Conservation (phyloP, 2,329 filamentous ascomycete species). For the Xylariaceae sp. region DNA sequence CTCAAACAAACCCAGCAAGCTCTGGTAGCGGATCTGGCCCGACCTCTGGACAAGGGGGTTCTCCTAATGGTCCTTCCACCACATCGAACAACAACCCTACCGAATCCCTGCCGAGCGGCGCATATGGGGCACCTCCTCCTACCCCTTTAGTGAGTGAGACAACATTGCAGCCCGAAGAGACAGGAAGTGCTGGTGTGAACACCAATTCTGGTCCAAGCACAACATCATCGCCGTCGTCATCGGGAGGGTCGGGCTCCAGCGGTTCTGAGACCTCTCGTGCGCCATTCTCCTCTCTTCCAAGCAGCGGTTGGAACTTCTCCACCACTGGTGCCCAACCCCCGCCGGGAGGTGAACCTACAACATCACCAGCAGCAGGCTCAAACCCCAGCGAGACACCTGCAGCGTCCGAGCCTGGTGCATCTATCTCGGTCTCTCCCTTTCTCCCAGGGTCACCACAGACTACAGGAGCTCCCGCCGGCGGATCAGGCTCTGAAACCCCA, state of each 20-base stretch:
- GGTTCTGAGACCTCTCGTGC: conserved; percentile 17
- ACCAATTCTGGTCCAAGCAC: conserved; percentile 10
- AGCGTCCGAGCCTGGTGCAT: conserved; percentile 6
- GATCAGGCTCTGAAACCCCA: conserved; percentile 11
- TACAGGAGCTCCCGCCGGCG: background rate
- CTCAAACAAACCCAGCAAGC: conserved; percentile 7
- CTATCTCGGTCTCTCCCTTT: conserved; percentile 13
- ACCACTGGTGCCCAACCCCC: conserved; percentile 17
- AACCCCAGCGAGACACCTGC: conserved; percentile 13
- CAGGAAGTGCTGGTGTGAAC: conserved; percentile 9
- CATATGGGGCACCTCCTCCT: conserved; percentile 21
- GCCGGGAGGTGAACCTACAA: conserved; percentile 15
- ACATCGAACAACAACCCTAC: too few species aligned
- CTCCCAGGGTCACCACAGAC: conserved; percentile 4
- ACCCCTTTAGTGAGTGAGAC: conserved; percentile 15
- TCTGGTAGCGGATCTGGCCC: conserved; percentile 15
- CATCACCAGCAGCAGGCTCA: conserved; percentile 2
- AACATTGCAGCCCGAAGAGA: conserved; percentile 16
- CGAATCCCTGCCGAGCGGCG: conserved; percentile 21
- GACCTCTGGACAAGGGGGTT: conserved; percentile 9
- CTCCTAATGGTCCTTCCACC: background rate
- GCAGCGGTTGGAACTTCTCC: conserved; percentile 30
- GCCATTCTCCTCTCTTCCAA: conserved; percentile 26
- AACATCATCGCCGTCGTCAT: conserved; percentile 14
- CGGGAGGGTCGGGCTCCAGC: conserved; percentile 15